Conservation (phyloP, 2,329 filamentous ascomycete species). For the Ceratocystiopsis minuta region DNA sequence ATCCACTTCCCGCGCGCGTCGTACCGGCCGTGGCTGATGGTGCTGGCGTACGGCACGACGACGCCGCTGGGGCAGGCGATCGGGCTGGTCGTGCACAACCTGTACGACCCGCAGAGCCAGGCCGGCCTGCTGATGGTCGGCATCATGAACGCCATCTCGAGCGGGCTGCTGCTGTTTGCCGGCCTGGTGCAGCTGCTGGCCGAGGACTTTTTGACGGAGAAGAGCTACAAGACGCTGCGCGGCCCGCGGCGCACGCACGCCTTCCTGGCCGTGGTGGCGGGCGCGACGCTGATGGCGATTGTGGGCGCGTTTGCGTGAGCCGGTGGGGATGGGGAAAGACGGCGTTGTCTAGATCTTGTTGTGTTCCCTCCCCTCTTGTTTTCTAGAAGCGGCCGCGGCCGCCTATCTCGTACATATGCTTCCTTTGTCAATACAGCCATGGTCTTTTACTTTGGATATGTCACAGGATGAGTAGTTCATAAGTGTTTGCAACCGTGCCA, state of each 20-base stretch:
- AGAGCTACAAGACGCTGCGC: conserved; percentile 49
- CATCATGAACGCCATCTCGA: conserved; percentile 73
- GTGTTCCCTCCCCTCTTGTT: no score
- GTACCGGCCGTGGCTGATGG: conserved; percentile 67
- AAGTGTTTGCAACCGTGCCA: no score
- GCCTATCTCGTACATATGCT: no score
- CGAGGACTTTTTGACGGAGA: conserved; percentile 65
- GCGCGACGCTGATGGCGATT: conserved; percentile 50
- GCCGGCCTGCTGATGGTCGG: conserved; percentile 66
- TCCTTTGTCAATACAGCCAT: no score
- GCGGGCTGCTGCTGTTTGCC: conserved; percentile 63
- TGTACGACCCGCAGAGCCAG: conserved; percentile 65
- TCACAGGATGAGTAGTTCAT: no score
- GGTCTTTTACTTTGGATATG: no score
- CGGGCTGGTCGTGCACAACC: conserved; percentile 55
- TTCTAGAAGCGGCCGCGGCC: no score
- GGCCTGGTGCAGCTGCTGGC: conserved; percentile 70
- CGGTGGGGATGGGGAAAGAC: no score
- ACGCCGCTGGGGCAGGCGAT: conserved; percentile 75
- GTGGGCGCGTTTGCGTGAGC: conserved; percentile 52
- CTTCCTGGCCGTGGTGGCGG: conserved; percentile 43
- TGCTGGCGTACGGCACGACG: conserved; percentile 55
- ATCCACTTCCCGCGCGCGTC: conserved; percentile 61
- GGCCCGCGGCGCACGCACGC: conserved; percentile 44
- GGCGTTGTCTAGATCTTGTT: no score